A percentile compares a stretch with the other conserved stretches of the same genome.
phyloP scores from a whole-genome alignment of 2,329 filamentous ascomycete genomes.

The Knufia petricola region DNA sequence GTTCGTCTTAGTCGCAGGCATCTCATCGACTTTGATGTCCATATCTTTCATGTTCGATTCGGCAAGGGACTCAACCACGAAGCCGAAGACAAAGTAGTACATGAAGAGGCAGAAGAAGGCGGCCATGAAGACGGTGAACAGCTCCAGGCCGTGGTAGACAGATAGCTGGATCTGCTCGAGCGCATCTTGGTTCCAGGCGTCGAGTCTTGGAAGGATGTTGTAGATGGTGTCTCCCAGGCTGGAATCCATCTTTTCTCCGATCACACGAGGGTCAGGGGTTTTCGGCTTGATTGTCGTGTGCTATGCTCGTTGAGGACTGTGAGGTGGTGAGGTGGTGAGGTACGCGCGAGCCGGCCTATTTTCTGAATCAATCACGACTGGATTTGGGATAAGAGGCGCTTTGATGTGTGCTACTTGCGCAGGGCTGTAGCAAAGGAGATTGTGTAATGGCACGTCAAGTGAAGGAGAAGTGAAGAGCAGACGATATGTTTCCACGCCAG shows the following conservation, averaged over 20 bases:
- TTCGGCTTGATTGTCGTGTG: not conserved
- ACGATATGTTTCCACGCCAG: too few species aligned
- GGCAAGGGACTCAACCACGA: slow-evolving; percentile 1
- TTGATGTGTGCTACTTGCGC: too few species aligned
- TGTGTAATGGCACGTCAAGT: not conserved
- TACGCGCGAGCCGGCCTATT: too few species aligned
- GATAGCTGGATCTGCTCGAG: not conserved
- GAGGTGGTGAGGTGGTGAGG: not conserved
- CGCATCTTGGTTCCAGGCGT: not conserved
- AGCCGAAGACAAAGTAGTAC: slow-evolving; percentile 7
- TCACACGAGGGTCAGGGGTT: too few species aligned
- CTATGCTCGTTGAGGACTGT: not conserved
- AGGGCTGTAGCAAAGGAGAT: not conserved
- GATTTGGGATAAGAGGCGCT: too few species aligned
- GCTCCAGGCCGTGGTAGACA: not conserved
- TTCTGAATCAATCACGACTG: too few species aligned
- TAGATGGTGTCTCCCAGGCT: not conserved
- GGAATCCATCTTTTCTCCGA: slow-evolving; percentile 2
- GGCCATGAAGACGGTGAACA: slow-evolving; percentile 3
- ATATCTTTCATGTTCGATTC: not conserved
- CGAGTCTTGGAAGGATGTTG: not conserved
- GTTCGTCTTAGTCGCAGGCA: too few species aligned
- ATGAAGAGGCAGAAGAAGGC: slow-evolving; percentile 8
- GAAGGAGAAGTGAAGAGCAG: too few species aligned
- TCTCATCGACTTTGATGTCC: too few species aligned